Base-by-base conservation (phyloP, 352 stramenopile genomes). In the Phytophthora ohioensis region DNA sequence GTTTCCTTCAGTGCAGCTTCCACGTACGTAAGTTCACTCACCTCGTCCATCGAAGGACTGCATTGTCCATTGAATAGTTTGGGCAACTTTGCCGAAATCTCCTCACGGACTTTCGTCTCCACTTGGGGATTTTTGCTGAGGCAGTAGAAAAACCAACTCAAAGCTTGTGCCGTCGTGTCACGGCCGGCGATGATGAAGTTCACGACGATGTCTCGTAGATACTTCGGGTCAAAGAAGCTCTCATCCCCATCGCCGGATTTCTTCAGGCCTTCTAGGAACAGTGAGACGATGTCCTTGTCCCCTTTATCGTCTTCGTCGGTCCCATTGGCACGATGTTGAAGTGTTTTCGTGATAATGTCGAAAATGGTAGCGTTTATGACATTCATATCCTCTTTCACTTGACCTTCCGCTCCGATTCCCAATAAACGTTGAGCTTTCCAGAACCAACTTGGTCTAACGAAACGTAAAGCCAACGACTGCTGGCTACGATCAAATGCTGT, bases 131-230 rank as follows among this genome's bases (percentile, higher is more conserved):
- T 74, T 5, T 73, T 68, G 30, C 55, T 79, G 2, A 97, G 65
- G 11, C 80, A 79, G 43, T 87, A 84, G 34, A 96, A 84, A 43
- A 91, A 86, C 86, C 89, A 97, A 34, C 75, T 82, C 31, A 96
- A 64, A 5, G 86, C 82, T 67, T 90, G 84, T 0, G 87, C 86
- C 2, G 88, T 93, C 1, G 86, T 94, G 64, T 96, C 87, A 2
- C 87, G 76, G 0, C 90, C 87, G 31, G 86, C 90, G n/a, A 96
- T 88, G 34, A 97, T 67, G 49, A 95, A 92, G 57, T 83, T 93
- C 7, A 96, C 69, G 21, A 93, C 78, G 38, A 97, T 86, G 60
- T 95, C 82, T 11, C 85, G 84, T 0, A 96, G 53, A 39, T 82
- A 90, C 0, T 45, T 71, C 4, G 79, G 77, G 27, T 88, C 71